Conservation (phyloP, 495 filamentous ascomycete genomes). For the Penicillium canescens region DNA sequence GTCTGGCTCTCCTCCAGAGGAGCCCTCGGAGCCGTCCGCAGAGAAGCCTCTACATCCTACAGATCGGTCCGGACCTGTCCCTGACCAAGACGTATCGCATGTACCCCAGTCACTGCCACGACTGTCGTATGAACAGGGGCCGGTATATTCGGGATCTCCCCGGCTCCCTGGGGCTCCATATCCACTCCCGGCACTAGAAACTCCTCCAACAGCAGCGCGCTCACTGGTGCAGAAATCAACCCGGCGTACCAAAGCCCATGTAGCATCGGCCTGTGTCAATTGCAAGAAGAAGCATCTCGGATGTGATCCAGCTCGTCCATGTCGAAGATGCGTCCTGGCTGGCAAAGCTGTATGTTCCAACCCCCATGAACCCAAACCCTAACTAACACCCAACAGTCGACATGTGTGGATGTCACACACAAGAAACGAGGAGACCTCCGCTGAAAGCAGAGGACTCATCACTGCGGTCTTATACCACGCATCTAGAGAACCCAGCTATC, state of each 20-base stretch:
- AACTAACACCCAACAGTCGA: slow-evolving; percentile 51
- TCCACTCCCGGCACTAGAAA: slow-evolving; percentile 29
- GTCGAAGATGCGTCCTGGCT: slow-evolving; percentile 60
- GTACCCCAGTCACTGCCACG: slow-evolving; percentile 23
- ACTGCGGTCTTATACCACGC: slow-evolving; percentile 35
- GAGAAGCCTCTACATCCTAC: slow-evolving; percentile 50
- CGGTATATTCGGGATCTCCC: slow-evolving; percentile 23
- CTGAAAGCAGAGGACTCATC: slow-evolving; percentile 76
- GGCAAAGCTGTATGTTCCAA: slow-evolving; percentile 62
- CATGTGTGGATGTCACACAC: slow-evolving; percentile 93
- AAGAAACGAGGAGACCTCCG: slow-evolving; percentile 94
- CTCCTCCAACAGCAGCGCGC: slow-evolving; percentile 25
- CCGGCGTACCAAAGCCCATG: slow-evolving; percentile 89
- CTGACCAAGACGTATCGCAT: slow-evolving; percentile 1
- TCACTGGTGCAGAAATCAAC: slow-evolving; percentile 60
- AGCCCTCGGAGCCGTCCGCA: slow-evolving; percentile 61
- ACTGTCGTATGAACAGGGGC: slow-evolving; percentile 27
- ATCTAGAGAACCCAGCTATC: slow-evolving; percentile 28
- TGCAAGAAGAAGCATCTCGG: slow-evolving; percentile 95
- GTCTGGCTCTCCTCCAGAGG: slow-evolving; percentile 71
- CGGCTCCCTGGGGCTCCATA: slow-evolving; percentile 29
- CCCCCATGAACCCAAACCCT: background rate
- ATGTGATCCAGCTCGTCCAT: slow-evolving; percentile 67
- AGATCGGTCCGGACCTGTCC: slow-evolving; percentile 29
- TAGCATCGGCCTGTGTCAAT: slow-evolving; percentile 94